Conservation (phyloP, 139 green algal genomes). For the Edaphochlamys debaryana region DNA sequence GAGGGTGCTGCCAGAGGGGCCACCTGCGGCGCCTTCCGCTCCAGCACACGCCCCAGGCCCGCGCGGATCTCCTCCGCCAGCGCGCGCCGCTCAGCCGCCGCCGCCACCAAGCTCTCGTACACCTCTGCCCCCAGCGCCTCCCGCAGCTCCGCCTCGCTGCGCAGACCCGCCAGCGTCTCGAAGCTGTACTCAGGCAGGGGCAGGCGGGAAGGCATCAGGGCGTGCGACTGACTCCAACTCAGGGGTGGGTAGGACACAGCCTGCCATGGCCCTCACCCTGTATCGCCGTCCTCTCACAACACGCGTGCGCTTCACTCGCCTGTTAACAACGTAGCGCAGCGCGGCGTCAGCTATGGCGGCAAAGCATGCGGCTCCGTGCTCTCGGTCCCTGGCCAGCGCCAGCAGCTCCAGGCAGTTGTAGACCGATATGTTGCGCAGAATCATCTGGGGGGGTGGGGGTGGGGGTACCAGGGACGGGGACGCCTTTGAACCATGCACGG, state of each 20-base stretch:
- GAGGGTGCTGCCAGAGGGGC: no score
- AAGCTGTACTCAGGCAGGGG: background rate
- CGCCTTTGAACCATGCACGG: no score
- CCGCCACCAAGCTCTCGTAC: conserved; percentile 27
- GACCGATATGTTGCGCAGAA: conserved; percentile 22
- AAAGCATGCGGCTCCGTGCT: background rate
- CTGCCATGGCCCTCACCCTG: no score
- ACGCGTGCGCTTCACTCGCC: no score
- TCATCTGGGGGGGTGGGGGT: background rate
- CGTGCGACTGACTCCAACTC: no score
- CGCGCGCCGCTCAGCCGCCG: background rate
- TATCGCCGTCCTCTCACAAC: no score
- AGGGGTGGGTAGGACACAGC: no score
- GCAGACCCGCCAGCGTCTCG: conserved; percentile 35
- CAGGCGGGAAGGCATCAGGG: no score
- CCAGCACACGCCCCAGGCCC: background rate
- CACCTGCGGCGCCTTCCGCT: background rate
- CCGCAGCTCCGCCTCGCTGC: conserved; percentile 2
- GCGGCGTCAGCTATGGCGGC: background rate
- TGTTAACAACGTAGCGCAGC: conserved; percentile 6
- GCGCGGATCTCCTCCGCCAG: background rate
- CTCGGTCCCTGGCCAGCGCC: background rate
- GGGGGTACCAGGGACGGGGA: no score
- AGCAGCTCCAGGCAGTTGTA: conserved; percentile 34
- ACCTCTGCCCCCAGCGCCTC: background rate